A percentile compares a stretch with the other conserved stretches of the same genome.
Conservation (phyloP, 768 basidiomycete species). For the Trametes villosa region DNA sequence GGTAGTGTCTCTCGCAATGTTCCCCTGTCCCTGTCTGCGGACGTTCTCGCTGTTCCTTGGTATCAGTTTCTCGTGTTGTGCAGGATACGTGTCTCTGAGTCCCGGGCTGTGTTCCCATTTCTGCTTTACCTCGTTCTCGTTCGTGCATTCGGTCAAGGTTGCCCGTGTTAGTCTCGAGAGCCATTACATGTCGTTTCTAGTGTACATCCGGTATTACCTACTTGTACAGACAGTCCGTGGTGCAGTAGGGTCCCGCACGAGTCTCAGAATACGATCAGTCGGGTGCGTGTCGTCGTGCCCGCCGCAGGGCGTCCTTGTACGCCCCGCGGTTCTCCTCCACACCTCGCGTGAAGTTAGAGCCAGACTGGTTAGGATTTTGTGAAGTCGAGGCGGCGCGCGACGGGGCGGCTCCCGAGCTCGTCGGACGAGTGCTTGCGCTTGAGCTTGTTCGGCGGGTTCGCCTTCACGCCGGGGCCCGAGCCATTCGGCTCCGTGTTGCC, state of each 20-base stretch:
- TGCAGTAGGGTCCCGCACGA: slow-evolving; percentile 8
- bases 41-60: no score
- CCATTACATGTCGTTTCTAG: slow-evolving; percentile 8
- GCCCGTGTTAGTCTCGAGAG: neutral
- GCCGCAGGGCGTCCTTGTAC: neutral
- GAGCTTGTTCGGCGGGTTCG: slow-evolving; percentile 53
- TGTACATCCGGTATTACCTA: slow-evolving; percentile 21
- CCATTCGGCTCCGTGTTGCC: slow-evolving; percentile 64
- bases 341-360: neutral
- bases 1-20: slow-evolving; percentile 11
- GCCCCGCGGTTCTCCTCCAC: neutral
- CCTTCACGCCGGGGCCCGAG: slow-evolving; percentile 56
- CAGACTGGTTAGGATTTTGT: slow-evolving; percentile 31
- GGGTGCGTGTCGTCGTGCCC: neutral
- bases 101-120: neutral
- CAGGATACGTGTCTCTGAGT: slow-evolving; percentile 14
- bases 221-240: slow-evolving; percentile 25
- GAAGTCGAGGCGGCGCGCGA: slow-evolving; percentile 77
- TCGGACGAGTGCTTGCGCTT: slow-evolving; percentile 73
- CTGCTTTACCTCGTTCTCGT: neutral
- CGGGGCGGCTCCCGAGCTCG: slow-evolving; percentile 53
- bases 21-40: no score
- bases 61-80: slow-evolving; percentile 2
- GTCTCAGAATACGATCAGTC: slow-evolving; percentile 5
- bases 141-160: neutral